phyloP scores from a whole-genome alignment of 768 basidiomycete genomes.

The Artomyces pyxidatus region DNA sequence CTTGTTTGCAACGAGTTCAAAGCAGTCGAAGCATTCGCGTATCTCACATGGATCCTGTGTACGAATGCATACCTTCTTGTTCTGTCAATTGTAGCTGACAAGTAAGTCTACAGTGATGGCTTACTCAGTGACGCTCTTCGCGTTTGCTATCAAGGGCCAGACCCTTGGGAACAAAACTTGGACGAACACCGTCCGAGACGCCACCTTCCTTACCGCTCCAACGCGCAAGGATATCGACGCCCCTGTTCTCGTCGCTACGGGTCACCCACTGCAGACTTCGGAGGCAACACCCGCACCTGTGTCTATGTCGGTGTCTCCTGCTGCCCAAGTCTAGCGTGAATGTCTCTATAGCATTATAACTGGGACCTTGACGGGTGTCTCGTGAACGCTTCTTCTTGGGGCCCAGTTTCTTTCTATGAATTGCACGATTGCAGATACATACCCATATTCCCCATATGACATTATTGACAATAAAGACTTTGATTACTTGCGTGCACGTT shows the following conservation, averaged over 20 bases:
- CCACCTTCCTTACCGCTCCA: conserved; percentile 8
- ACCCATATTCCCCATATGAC: too few relatives aligned
- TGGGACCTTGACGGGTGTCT: too few relatives aligned
- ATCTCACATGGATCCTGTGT: conserved; percentile 29
- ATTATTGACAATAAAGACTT: too few relatives aligned
- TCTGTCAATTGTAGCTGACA: neutral
- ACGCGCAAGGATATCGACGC: neutral
- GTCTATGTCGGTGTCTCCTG: neutral
- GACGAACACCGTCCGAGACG: conserved; percentile 26
- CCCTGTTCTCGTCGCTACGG: neutral
- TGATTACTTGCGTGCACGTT: too few relatives aligned
- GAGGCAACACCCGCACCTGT: neutral
- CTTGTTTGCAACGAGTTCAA: conserved; percentile 23
- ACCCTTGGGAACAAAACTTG: conserved; percentile 25
- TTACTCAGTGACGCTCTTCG: conserved; percentile 22
- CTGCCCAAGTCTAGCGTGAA: neutral
- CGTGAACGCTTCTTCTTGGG: too few relatives aligned
- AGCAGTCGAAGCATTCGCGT: conserved; percentile 28
- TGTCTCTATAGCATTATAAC: too few relatives aligned
- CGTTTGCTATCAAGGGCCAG: conserved; percentile 21
- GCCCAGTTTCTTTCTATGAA: too few relatives aligned
- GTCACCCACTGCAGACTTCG: neutral
- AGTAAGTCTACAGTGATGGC: conserved; percentile 22
- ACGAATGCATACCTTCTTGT: conserved; percentile 5
- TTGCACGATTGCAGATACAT: too few relatives aligned